A percentile compares a stretch with the other conserved stretches of the same genome.
Conservation (phyloP, 2,329 filamentous ascomycete species). For the Colletotrichum incanum region DNA sequence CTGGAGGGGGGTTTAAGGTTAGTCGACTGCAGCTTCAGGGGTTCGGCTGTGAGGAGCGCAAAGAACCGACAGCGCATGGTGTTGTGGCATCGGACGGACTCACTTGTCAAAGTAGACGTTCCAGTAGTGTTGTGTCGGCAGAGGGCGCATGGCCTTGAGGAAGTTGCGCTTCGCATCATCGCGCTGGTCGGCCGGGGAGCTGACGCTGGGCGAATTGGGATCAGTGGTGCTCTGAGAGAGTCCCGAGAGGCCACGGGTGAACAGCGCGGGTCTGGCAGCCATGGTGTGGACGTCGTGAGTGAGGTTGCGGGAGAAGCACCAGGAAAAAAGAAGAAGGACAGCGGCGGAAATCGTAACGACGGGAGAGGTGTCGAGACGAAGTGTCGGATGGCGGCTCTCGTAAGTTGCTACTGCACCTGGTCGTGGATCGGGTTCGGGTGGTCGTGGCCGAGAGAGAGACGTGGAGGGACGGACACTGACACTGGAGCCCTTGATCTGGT, state of each 20-base stretch:
- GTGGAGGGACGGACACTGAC: conserved; percentile 1
- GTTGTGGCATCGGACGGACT: conserved; percentile 39
- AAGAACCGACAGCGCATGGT: neutral
- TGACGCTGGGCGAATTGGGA: conserved; percentile 71
- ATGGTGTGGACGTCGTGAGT: conserved; percentile 57
- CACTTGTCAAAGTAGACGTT: conserved; percentile 78
- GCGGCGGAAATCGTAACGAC: conserved; percentile 4
- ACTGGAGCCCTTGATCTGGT: conserved; percentile 25
- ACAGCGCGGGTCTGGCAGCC: conserved; percentile 71
- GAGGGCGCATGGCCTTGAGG: conserved; percentile 79
- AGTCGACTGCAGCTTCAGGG: conserved; percentile 2
- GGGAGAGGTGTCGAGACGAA: conserved; percentile 26
- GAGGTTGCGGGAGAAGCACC: neutral
- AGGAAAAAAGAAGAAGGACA: conserved; percentile 24
- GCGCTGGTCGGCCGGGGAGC: conserved; percentile 80
- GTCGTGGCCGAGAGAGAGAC: conserved; percentile 29
- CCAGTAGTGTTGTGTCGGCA: conserved; percentile 87
- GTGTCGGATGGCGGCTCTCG: conserved; percentile 18
- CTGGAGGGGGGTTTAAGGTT: conserved; percentile 47
- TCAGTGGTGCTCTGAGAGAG: conserved; percentile 71
- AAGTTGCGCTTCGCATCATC: conserved; percentile 89
- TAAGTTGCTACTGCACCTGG: conserved; percentile 30
- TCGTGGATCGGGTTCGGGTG: conserved; percentile 33
- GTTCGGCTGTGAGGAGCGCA: neutral
- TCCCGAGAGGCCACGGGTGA: conserved; percentile 75